Conservation (phyloP, 2,329 filamentous ascomycete genomes). For the Cladophialophora immunda region DNA sequence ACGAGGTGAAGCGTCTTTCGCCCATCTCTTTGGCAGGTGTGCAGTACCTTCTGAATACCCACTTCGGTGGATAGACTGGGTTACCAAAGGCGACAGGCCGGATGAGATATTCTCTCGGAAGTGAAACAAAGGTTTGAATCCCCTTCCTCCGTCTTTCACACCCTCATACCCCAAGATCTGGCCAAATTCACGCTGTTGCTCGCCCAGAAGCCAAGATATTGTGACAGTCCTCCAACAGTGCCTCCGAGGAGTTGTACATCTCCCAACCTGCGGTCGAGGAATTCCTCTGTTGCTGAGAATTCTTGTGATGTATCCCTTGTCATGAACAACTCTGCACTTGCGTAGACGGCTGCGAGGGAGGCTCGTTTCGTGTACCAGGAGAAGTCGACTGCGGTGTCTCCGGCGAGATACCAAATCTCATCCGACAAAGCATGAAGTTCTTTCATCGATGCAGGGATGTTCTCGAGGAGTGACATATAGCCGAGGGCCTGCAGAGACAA, state of each 20-base stretch:
- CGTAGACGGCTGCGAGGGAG: constrained; percentile 72
- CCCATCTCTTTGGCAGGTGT: neutral
- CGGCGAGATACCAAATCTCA: constrained; percentile 88
- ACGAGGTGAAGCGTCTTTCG: neutral
- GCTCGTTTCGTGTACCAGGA: constrained; percentile 85
- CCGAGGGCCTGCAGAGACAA: constrained; percentile 74
- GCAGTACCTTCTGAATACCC: neutral
- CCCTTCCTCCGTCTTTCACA: constrained; percentile 57
- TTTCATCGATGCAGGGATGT: constrained; percentile 76
- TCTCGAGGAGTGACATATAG: constrained; percentile 84
- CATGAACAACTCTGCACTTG: constrained; percentile 89
- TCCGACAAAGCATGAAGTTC: constrained; percentile 87
- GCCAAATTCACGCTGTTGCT: constrained; percentile 80
- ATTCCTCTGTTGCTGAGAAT: constrained; percentile 80
- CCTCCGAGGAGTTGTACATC: constrained; percentile 72
- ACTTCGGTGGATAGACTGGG: neutral
- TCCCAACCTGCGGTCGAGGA: constrained; percentile 77
- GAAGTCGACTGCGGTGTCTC: constrained; percentile 81
- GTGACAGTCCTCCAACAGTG: constrained; percentile 69
- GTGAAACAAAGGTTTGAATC: neutral
- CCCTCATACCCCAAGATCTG: constrained; percentile 84
- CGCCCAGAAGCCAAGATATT: constrained; percentile 85
- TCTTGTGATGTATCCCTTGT: constrained; percentile 80
- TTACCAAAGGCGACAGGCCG: neutral
- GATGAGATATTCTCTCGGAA: neutral